Evolutionary conservation across 257 asterid species (phyloP).

Genomic region (Forsythia viridissima): DNA sequence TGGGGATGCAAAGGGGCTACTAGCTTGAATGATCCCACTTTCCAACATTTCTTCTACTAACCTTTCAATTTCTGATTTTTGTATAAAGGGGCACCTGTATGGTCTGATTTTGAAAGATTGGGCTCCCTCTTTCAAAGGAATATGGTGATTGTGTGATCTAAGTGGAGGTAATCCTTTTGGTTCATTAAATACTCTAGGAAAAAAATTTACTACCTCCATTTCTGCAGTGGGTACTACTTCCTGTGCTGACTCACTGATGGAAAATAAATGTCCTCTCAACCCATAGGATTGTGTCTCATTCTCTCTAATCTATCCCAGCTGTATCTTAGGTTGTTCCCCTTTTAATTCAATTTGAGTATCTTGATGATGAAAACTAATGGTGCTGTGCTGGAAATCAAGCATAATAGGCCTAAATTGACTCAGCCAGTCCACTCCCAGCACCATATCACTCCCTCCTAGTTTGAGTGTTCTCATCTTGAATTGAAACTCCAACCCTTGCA

Average conservation of each 20-base stretch:
- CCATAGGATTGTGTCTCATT: too few species aligned
- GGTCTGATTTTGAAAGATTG: neutral
- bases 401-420: neutral
- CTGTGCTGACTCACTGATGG: neutral
- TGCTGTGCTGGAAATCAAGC: neutral
- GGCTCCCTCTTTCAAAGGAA: neutral
- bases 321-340: neutral
- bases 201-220: neutral
- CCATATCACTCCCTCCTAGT: neutral
- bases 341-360: too few species aligned
- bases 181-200: too few species aligned
- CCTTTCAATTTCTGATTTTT: neutral
- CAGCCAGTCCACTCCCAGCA: neutral
- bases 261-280: too few species aligned
- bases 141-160: neutral
- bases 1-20: neutral
- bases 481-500: neutral
- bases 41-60: neutral
- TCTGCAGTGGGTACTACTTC: too few species aligned
- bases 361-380: neutral
- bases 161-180: too few species aligned
- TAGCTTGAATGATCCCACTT: neutral
- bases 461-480: neutral
- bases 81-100: neutral
- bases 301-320: neutral